These are phyloP conservation scores for Pseudocercospora crystallina DNA, from an alignment of 2,329 filamentous ascomycete genomes.

Conservation along the genomic window DNA sequence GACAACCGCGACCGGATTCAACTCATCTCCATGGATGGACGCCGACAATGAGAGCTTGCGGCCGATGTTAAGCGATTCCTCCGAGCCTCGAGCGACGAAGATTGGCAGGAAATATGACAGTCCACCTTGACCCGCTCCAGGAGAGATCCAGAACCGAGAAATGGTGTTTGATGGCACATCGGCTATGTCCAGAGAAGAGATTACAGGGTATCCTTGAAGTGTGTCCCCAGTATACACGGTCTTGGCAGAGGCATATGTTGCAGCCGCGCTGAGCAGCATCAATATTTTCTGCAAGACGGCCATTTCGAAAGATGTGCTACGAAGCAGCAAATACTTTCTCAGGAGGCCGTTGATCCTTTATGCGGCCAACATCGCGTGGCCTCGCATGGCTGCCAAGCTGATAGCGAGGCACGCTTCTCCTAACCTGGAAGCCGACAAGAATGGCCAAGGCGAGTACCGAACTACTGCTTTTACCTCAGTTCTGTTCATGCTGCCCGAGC, in stretches of 20 bases:
- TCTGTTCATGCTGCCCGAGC: too few species aligned
- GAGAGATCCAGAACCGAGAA: conserved; percentile 40
- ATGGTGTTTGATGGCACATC: conserved; percentile 39
- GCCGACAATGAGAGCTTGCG: conserved; percentile 40
- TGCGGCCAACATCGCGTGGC: conserved; percentile 12
- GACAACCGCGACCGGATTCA: conserved; percentile 40
- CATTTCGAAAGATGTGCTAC: too few species aligned
- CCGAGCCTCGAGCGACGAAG: conserved; percentile 39
- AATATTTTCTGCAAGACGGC: too few species aligned
- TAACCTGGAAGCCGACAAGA: conserved; percentile 18
- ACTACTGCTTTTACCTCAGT: too few species aligned
- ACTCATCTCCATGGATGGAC: conserved; percentile 41
- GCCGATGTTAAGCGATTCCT: conserved; percentile 37
- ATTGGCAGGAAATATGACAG: conserved; percentile 39
- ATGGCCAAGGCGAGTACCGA: conserved; percentile 13
- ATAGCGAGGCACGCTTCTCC: conserved; percentile 13
- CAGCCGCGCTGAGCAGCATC: background rate
- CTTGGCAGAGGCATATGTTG: background rate
- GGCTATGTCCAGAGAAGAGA: conserved; percentile 33
- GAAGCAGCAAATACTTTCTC: too few species aligned
- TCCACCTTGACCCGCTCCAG: conserved; percentile 41
- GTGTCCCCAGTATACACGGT: conserved; percentile 24
- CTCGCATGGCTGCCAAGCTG: conserved; percentile 15
- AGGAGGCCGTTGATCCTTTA: background rate
- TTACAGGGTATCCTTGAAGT: conserved; percentile 24